Evolutionary conservation across 805 yeast species (phyloP).

Genomic region (Saccharomycopsis selenospora): DNA sequence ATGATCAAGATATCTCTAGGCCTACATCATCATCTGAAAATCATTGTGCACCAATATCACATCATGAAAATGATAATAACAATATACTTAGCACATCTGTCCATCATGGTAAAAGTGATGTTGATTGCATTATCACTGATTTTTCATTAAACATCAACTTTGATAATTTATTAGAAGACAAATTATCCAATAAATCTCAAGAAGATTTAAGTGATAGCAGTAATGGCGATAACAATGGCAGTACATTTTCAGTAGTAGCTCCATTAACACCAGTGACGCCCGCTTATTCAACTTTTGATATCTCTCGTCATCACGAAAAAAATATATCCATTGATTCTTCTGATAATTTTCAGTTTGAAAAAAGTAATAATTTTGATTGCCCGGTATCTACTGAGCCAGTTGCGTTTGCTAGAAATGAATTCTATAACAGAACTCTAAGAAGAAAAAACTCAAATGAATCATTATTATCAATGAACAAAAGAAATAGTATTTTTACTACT

Average conservation of each 20-base stretch:
- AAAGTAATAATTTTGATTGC: not conserved
- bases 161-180: conserved; percentile 5
- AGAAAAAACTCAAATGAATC: conserved; percentile 9
- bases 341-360: not conserved
- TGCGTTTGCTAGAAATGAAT: conserved; percentile 5
- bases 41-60: too few relatives aligned
- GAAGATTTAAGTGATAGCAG: not conserved
- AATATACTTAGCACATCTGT: too few relatives aligned
- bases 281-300: not conserved
- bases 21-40: too few relatives aligned
- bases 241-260: not conserved
- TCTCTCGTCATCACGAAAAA: not conserved
- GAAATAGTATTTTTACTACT: conserved; percentile 31
- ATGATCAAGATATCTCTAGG: too few relatives aligned
- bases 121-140: not conserved
- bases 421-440: conserved; percentile 12
- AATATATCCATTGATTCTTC: not conserved
- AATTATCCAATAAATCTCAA: not conserved
- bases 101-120: not conserved
- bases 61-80: too few relatives aligned
- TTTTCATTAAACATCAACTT: conserved; percentile 8
- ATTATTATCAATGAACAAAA: conserved; percentile 14
- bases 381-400: conserved; percentile 2
- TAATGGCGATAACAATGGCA: not conserved
- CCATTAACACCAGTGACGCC: conserved; percentile 5